These are phyloP conservation scores for Samsoniella hepiali DNA, from an alignment of 2,329 filamentous ascomycete genomes.

Conservation along the genomic window DNA sequence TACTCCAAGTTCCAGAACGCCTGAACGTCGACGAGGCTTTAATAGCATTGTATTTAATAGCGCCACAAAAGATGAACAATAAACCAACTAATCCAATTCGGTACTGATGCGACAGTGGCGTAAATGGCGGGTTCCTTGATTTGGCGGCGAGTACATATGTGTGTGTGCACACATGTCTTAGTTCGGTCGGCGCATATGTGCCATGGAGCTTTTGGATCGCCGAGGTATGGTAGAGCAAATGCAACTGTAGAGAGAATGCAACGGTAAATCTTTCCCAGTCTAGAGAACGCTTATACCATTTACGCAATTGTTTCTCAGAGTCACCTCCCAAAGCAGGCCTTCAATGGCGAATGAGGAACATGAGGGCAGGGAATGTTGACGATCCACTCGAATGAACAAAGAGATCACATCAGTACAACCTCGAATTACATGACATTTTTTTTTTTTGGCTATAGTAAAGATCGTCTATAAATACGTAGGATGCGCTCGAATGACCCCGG, in stretches of 20 bases:
- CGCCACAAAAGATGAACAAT: too few relatives aligned
- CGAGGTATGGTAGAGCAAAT: not conserved
- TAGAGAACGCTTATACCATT: not conserved
- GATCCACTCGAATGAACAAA: not conserved
- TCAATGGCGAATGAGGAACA: not conserved
- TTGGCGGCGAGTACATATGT: constrained; percentile 10
- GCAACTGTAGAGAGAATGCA: not conserved
- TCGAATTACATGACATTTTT: not conserved
- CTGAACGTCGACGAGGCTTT: not conserved
- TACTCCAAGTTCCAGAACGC: not conserved
- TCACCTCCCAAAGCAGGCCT: not conserved
- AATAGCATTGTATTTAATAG: not conserved
- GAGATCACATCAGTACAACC: not conserved
- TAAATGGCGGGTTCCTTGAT: not conserved
- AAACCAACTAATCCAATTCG: not conserved
- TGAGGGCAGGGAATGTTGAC: too few relatives aligned
- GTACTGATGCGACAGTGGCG: not conserved
- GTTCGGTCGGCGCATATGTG: constrained; percentile 5
- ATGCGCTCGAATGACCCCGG: not conserved
- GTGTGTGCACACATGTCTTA: constrained; percentile 5
- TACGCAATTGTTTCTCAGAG: not conserved
- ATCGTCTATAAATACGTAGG: not conserved
- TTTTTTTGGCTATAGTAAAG: not conserved
- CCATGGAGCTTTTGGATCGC: not conserved
- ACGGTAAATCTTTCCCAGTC: not conserved